These are phyloP conservation scores for Kwoniella sp. DNA, from an alignment of 768 basidiomycete species.

Conservation along the genomic window DNA sequence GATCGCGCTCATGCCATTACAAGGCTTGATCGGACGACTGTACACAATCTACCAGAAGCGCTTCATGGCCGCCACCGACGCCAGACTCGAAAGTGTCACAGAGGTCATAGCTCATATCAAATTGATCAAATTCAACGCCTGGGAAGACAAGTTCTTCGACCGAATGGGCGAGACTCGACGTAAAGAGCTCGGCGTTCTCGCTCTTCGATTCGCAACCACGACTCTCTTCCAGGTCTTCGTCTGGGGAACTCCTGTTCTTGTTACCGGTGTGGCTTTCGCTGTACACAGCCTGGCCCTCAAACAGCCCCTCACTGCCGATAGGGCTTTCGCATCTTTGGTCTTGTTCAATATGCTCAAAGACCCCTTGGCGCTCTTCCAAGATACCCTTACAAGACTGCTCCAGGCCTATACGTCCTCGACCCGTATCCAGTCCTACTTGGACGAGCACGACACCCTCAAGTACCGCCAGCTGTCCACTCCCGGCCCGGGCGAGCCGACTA, in stretches of 20 bases:
- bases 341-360: slow-evolving; percentile 59
- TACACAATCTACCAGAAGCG: slow-evolving; percentile 48
- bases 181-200: slow-evolving; percentile 54
- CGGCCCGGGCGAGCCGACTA: slow-evolving; percentile 45
- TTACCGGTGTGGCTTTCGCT: slow-evolving; percentile 55
- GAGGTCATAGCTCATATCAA: slow-evolving; percentile 58
- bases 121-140: slow-evolving; percentile 58
- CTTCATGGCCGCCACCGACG: slow-evolving; percentile 58
- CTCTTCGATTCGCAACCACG: slow-evolving; percentile 48
- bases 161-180: slow-evolving; percentile 53
- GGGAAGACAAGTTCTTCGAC: slow-evolving; percentile 57
- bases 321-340: slow-evolving; percentile 58
- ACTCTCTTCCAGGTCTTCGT: slow-evolving; percentile 49
- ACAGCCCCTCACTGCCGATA: slow-evolving; percentile 55
- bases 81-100: slow-evolving; percentile 56
- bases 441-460: slow-evolving; percentile 58
- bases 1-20: slow-evolving; percentile 49
- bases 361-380: slow-evolving; percentile 54
- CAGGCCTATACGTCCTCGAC: slow-evolving; percentile 54
- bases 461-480: slow-evolving; percentile 52
- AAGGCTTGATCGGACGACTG: slow-evolving; percentile 44
- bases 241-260: slow-evolving; percentile 56
- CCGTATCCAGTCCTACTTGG: slow-evolving; percentile 56
- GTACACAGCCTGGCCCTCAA: slow-evolving; percentile 55
- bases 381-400: slow-evolving; percentile 43